Evolutionary conservation across 2,329 filamentous ascomycete genomes (phyloP).

Genomic region (Aspergillus intermedius): DNA sequence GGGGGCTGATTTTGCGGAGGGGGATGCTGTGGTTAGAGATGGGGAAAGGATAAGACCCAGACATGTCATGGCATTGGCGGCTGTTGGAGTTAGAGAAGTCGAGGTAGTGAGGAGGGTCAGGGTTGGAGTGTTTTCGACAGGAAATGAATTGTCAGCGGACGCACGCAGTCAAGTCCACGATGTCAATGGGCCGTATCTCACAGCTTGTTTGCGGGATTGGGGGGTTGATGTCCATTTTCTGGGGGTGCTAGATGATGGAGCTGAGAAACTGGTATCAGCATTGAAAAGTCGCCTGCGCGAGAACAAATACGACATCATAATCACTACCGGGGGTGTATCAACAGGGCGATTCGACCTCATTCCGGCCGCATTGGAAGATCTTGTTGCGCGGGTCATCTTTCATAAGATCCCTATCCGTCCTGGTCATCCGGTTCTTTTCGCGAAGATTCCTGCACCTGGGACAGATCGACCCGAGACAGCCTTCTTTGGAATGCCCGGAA

Average conservation of each 20-base stretch:
- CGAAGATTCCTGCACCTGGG: constrained; percentile 7
- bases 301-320: constrained; percentile 16
- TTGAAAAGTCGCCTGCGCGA: constrained; percentile 2
- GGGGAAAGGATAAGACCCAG: constrained; percentile 9
- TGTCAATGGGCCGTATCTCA: constrained; percentile 21
- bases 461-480: constrained; percentile 3
- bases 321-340: constrained; percentile 25
- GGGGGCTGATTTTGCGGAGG: constrained; percentile 14
- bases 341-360: constrained; percentile 23
- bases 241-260: constrained; percentile 14
- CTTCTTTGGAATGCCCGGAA: constrained; percentile 24
- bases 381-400: constrained; percentile 18
- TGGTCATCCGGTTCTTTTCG: constrained; percentile 25
- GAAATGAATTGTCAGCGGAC: constrained; percentile 7
- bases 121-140: constrained; percentile 16
- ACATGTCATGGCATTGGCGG: constrained; percentile 21
- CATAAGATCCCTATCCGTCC: constrained; percentile 24
- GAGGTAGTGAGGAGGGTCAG: constrained; percentile 9
- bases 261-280: constrained; percentile 4
- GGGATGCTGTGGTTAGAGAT: constrained; percentile 10
- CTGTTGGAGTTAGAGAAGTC: constrained; percentile 11
- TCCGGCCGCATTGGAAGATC: constrained; percentile 10
- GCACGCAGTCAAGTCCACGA: constrained; percentile 10
- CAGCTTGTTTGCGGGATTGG: constrained; percentile 7
- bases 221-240: constrained; percentile 14